These are phyloP conservation scores for Pythium angustatum DNA, from an alignment of 352 stramenopile species.

Conservation along the genomic window DNA sequence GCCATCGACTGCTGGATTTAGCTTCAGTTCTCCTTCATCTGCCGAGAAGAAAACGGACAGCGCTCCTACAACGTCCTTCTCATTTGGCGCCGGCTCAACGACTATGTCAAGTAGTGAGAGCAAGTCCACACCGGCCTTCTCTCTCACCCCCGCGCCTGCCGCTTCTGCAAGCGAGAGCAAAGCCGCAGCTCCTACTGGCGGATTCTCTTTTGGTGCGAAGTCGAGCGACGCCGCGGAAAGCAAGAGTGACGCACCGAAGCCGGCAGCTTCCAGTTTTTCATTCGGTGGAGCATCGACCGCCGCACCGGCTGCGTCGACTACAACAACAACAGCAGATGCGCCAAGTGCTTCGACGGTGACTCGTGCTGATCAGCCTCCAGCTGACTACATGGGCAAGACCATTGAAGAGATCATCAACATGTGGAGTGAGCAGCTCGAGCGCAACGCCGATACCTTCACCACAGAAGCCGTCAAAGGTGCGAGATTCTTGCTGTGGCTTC, in stretches of 20 bases:
- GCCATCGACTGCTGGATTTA: conserved; percentile 16
- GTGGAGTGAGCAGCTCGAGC: conserved; percentile 87
- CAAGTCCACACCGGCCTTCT: conserved; percentile 22
- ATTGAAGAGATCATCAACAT: conserved; percentile 91
- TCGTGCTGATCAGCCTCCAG: conserved; percentile 63
- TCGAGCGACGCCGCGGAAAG: conserved; percentile 13
- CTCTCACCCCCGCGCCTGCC: conserved; percentile 11
- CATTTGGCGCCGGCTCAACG: not conserved
- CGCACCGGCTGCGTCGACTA: conserved; percentile 13
- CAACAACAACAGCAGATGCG: conserved; percentile 19
- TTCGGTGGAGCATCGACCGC: conserved; percentile 28
- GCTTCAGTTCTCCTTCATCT: conserved; percentile 16
- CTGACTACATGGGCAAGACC: conserved; percentile 84
- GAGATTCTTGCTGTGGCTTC: not conserved
- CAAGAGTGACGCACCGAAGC: conserved; percentile 14
- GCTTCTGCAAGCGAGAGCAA: conserved; percentile 22
- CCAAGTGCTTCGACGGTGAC: conserved; percentile 26
- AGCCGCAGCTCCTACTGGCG: conserved; percentile 3
- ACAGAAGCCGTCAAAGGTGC: conserved; percentile 86
- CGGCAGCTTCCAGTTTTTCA: conserved; percentile 25
- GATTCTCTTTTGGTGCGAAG: conserved; percentile 30
- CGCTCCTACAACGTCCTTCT: conserved; percentile 2
- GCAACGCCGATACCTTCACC: conserved; percentile 84
- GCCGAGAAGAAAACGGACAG: conserved; percentile 24
- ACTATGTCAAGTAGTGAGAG: conserved; percentile 11